Base-by-base conservation (phyloP, 345 rosid species). In the Gossypium herbaceum region DNA sequence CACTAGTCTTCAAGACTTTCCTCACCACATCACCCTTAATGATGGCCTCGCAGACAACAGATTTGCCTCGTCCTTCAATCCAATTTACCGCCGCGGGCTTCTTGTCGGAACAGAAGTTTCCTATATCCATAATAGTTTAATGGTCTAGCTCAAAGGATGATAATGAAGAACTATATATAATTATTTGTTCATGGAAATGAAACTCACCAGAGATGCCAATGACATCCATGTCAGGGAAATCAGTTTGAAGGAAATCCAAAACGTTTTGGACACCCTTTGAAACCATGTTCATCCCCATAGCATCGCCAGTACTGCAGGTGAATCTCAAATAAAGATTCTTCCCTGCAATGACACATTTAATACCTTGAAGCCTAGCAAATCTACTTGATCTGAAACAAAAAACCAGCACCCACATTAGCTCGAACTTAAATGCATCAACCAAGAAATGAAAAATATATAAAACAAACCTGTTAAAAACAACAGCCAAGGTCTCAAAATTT, bases 211-310 rank as follows among this genome's bases (percentile, higher is more conserved):
- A 88, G 72, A 90, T 81, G 75, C 92, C 92, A 20, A 88, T 77
- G 58, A 90, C 87, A 78, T 86, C 89, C 91, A 90, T 90, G 81
- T 90, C 94, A 12, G 89, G 85, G 77, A 86, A 90, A 71, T 88
- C 90, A 24, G 13, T 52, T 77, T 84, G 89, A 79, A 88, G 89
- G 77, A 85, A 88, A 62, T 88, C 89, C 77, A 90, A 78, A 45
- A 88, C 91, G 64, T 90, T 90, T 75, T 90, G 94, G 29, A 90
- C 92, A 2, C 91, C 94, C 72, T 90, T 90, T 16, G 94, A 88
- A 50, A 88, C 85, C 94, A 90, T 90, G 86, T 90, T 90, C 94
- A 90, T 90, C 80, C 94, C 92, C 94, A 90, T 90, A 51, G 94
- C 94, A 74, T 88, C 92, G 1, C 92, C 94, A 0, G 94, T 86